Percentiles rank a stretch among this genome's conserved stretches.
Evolutionary conservation across 2,329 filamentous ascomycete species (phyloP).

Genomic region (Zopfia rhizophila): DNA sequence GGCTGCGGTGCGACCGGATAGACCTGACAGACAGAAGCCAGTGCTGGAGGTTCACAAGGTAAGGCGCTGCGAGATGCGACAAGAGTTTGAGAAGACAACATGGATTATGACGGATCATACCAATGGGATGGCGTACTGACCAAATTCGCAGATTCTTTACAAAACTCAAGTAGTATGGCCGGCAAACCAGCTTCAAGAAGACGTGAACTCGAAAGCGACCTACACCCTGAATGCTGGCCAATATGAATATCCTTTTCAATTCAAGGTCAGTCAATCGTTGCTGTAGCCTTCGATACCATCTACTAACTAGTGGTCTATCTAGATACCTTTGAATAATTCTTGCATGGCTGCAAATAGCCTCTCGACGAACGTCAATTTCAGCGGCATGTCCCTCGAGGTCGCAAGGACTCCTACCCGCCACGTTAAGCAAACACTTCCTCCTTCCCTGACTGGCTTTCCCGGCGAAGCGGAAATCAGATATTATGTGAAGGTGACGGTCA

Average conservation of each 20-base stretch:
- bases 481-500: slow-evolving; percentile 94
- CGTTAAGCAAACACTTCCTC: slow-evolving; percentile 86
- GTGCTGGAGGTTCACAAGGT: slow-evolving; percentile 64
- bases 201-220: slow-evolving; percentile 55
- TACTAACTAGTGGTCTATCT: slow-evolving; percentile 3
- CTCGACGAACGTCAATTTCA: slow-evolving; percentile 56
- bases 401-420: slow-evolving; percentile 66
- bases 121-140: background rate
- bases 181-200: slow-evolving; percentile 55
- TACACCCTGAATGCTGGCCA: slow-evolving; percentile 74
- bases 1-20: slow-evolving; percentile 57
- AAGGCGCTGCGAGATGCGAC: slow-evolving; percentile 14
- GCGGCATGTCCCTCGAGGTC: slow-evolving; percentile 56
- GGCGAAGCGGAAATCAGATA: slow-evolving; percentile 91
- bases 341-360: slow-evolving; percentile 60
- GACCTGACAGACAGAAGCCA: slow-evolving; percentile 56
- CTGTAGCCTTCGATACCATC: background rate
- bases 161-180: slow-evolving; percentile 79
- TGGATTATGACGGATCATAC: slow-evolving; percentile 1
- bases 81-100: background rate
- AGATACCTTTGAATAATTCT: slow-evolving; percentile 75
- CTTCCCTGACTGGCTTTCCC: slow-evolving; percentile 86
- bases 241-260: slow-evolving; percentile 80
- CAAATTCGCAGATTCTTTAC: slow-evolving; percentile 71
- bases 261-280: slow-evolving; percentile 68